phyloP scores from a whole-genome alignment of 129 eudicot genomes.

The Ambrosia trifida region DNA sequence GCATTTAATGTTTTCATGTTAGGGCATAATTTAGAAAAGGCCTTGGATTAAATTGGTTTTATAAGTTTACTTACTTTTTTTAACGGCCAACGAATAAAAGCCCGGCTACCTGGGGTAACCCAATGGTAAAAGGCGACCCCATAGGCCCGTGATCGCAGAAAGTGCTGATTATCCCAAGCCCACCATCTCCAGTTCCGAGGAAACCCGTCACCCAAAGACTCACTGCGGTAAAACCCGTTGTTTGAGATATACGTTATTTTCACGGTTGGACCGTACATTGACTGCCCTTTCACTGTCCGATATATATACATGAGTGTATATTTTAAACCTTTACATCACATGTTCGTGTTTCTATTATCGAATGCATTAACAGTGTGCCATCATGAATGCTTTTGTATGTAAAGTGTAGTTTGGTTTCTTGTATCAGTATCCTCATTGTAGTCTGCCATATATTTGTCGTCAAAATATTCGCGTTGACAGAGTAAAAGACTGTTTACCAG shows the following conservation, averaged over 20 bases:
- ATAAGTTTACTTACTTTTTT: slow-evolving; percentile 2
- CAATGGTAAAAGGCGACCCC: too few relatives aligned
- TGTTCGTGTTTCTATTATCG: background rate
- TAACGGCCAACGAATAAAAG: too few relatives aligned
- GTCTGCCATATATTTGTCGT: background rate
- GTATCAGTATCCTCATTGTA: background rate
- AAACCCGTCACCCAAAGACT: too few relatives aligned
- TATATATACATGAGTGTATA: background rate
- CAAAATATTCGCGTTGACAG: background rate
- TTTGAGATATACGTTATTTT: background rate
- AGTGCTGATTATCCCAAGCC: too few relatives aligned
- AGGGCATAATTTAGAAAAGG: background rate
- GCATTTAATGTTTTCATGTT: background rate
- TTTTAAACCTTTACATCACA: background rate
- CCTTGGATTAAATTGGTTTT: background rate
- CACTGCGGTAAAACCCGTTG: too few relatives aligned
- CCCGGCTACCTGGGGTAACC: too few relatives aligned
- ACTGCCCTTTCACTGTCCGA: background rate
- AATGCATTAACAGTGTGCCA: background rate
- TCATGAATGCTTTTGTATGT: background rate
- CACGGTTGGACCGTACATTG: background rate
- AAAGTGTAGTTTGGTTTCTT: slow-evolving; percentile 7
- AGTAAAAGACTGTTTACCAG: background rate
- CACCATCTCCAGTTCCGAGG: too few relatives aligned
- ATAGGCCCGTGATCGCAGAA: too few relatives aligned